Evolutionary conservation across 2,329 filamentous ascomycete species (phyloP).

Genomic region (Paracorniculantispora psalliotae): DNA sequence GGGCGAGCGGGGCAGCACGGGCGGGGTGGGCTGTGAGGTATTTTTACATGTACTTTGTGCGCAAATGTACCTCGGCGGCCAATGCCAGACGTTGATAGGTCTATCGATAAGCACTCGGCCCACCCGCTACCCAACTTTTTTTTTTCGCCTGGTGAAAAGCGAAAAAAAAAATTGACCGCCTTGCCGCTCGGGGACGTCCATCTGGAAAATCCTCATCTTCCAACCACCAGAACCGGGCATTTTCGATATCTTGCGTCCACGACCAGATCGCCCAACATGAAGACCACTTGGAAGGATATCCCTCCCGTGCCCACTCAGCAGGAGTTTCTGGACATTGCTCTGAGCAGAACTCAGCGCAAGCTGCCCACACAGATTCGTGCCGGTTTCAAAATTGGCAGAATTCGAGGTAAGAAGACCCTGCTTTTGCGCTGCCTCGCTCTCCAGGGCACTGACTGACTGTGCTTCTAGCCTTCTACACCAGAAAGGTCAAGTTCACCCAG

Average conservation of each 20-base stretch:
- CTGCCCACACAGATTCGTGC: conserved; percentile 93
- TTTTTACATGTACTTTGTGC: background rate
- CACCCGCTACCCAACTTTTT: conserved; percentile 8
- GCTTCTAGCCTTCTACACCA: conserved; percentile 77
- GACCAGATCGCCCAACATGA: conserved; percentile 42
- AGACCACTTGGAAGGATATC: conserved; percentile 70
- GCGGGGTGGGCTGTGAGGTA: conserved; percentile 2
- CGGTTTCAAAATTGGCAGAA: conserved; percentile 91
- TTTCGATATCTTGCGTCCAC: conserved; percentile 9
- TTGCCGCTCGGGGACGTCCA: conserved; percentile 10
- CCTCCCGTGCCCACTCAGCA: conserved; percentile 84
- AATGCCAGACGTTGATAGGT: background rate
- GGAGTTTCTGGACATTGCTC: conserved; percentile 96
- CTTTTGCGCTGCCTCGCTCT: background rate
- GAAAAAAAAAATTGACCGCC: conserved; percentile 32
- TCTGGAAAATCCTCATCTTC: conserved; percentile 14
- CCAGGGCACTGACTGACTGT: conserved; percentile 9
- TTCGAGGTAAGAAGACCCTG: conserved; percentile 49
- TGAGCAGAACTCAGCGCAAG: conserved; percentile 87
- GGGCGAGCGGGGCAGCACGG: background rate
- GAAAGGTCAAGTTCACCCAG: conserved; percentile 97
- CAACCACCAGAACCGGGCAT: conserved; percentile 8
- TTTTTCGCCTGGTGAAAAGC: conserved; percentile 11
- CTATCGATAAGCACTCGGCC: conserved; percentile 24
- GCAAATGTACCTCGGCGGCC: background rate